phyloP scores from a whole-genome alignment of 495 filamentous ascomycete species.

The Gamarada debralockiae region DNA sequence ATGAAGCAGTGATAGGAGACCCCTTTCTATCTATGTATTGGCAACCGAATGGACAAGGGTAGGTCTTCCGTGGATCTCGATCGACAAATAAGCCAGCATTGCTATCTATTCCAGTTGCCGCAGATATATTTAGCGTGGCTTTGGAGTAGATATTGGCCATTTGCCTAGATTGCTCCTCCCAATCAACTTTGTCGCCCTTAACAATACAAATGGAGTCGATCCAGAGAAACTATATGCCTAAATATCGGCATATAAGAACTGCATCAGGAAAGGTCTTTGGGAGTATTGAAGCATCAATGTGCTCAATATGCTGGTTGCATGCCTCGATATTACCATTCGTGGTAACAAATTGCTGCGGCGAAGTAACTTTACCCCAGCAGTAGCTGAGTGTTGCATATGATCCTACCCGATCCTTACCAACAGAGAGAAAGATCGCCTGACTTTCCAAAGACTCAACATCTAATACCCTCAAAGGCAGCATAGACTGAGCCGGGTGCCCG shows the following conservation, averaged over 20 bases:
- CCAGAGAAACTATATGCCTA: constrained; percentile 15
- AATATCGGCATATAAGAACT: neutral
- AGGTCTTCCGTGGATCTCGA: neutral
- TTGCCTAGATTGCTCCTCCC: constrained; percentile 5
- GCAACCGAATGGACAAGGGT: constrained; percentile 1
- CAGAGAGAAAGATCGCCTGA: constrained; percentile 4
- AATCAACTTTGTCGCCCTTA: constrained; percentile 12
- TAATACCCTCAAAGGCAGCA: constrained; percentile 4
- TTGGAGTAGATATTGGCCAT: constrained; percentile 17
- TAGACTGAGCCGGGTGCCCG: constrained; percentile 1
- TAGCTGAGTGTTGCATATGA: constrained; percentile 11
- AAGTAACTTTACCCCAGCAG: constrained; percentile 5
- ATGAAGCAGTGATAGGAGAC: neutral
- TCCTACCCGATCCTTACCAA: constrained; percentile 10
- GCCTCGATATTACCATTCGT: neutral
- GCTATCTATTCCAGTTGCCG: neutral
- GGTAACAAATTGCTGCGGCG: neutral
- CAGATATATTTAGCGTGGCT: constrained; percentile 2
- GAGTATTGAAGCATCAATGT: neutral
- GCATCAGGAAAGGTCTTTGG: constrained; percentile 19
- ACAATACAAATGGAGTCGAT: constrained; percentile 21
- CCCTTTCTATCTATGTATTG: neutral
- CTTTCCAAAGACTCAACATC: constrained; percentile 1
- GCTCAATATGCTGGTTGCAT: neutral
- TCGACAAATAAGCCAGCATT: neutral